A percentile compares a stretch with the other conserved stretches of the same genome.
Conservation (phyloP, 148 eudicot species). For the Tetragonia tetragonoides region DNA sequence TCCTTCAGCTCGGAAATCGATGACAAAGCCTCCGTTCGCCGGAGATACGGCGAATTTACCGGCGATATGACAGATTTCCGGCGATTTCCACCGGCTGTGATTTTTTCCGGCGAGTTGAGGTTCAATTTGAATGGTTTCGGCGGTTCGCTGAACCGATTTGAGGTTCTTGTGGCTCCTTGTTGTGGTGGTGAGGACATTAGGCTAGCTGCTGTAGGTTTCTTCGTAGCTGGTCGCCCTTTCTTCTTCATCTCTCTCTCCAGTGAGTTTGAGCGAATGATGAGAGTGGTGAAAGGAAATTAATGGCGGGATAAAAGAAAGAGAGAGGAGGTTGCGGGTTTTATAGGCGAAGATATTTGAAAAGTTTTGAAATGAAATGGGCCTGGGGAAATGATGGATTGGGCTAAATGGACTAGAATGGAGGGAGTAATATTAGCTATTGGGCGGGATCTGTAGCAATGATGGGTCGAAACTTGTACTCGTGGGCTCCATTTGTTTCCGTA, state of each 20-base stretch:
- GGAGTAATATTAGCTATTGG: too few relatives aligned
- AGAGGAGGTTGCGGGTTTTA: background rate
- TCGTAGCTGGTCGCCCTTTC: constrained; percentile 8
- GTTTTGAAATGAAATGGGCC: too few relatives aligned
- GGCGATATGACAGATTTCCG: constrained; percentile 3
- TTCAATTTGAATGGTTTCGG: constrained; percentile 22
- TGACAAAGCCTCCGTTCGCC: constrained; percentile 3
- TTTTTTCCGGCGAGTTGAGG: constrained; percentile 5
- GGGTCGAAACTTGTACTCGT: too few relatives aligned
- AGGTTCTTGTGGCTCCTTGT: background rate
- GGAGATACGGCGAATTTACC: background rate
- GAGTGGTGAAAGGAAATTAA: background rate
- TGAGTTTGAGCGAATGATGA: background rate
- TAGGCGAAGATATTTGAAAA: background rate
- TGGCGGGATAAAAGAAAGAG: background rate
- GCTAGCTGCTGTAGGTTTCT: constrained; percentile 9
- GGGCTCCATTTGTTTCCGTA: too few relatives aligned
- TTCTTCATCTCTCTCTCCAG: constrained; percentile 19
- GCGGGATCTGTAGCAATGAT: too few relatives aligned
- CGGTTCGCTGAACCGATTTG: background rate
- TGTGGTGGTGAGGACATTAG: background rate
- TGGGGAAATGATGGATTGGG: too few relatives aligned
- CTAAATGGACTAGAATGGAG: too few relatives aligned
- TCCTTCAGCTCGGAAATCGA: constrained; percentile 63
- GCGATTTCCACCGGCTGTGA: background rate